Percentiles rank a stretch among this genome's conserved stretches.
phyloP scores from a whole-genome alignment of 192 early-diverging fungal species.

The Umbelopsis vinacea region DNA sequence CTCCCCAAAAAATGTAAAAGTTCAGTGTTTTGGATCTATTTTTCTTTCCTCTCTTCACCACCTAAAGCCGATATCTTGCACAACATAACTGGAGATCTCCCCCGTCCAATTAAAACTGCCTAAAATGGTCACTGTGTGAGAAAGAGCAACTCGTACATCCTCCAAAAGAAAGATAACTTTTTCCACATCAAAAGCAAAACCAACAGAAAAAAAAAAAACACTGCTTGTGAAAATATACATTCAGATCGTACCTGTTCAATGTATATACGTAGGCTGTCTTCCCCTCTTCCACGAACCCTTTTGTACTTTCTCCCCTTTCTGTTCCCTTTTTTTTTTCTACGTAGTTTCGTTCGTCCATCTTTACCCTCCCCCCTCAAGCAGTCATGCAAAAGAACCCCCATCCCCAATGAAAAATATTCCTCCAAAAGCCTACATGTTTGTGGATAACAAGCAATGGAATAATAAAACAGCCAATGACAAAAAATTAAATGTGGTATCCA shows the following conservation, averaged over 20 bases:
- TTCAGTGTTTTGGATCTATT: neutral
- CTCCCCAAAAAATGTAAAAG: neutral
- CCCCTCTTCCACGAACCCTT: neutral
- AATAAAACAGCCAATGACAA: conserved; percentile 5
- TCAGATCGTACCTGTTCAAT: neutral
- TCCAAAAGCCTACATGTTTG: conserved; percentile 11
- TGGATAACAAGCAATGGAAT: neutral
- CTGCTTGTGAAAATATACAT: conserved; percentile 7
- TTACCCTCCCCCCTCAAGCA: neutral
- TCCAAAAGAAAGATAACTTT: conserved; percentile 4
- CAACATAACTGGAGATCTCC: neutral
- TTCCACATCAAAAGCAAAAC: neutral
- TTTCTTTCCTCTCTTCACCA: neutral
- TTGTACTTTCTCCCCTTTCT: neutral
- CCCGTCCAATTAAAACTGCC: neutral
- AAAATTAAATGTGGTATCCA: neutral
- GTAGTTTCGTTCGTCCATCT: neutral
- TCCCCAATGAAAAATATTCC: neutral
- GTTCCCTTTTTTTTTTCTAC: neutral
- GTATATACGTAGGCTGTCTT: neutral
- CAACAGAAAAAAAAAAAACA: neutral
- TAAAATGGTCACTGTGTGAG: neutral
- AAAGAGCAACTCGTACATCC: conserved; percentile 7
- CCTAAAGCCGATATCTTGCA: neutral
- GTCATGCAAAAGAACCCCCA: neutral